Percentiles rank a stretch among this genome's conserved stretches.
Evolutionary conservation across 768 basidiomycete genomes (phyloP).

Genomic region (Calocera viscosa): DNA sequence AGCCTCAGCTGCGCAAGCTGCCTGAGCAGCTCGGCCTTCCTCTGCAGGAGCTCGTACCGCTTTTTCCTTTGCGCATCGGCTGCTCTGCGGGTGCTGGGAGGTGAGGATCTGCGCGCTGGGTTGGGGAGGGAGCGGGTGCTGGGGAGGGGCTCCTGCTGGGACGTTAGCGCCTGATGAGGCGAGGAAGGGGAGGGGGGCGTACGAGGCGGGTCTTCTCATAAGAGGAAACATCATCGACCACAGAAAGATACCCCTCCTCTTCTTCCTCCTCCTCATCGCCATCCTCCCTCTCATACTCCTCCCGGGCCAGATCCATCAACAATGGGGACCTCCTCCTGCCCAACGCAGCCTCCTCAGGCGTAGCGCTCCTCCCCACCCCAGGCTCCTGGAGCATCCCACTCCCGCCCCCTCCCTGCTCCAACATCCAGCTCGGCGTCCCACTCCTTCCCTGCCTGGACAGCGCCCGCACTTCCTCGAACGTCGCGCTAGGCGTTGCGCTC

Average conservation of each 20-base stretch:
- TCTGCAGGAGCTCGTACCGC: neutral
- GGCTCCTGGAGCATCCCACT: no score
- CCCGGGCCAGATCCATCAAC: neutral
- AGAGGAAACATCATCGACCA: neutral
- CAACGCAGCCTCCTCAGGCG: no score
- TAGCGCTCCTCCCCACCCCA: no score
- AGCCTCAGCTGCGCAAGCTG: neutral
- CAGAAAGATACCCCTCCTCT: neutral
- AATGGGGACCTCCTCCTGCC: neutral
- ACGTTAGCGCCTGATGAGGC: no score
- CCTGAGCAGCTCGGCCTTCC: neutral
- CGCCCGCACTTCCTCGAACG: neutral
- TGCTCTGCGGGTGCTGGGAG: neutral
- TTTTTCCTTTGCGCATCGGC: neutral
- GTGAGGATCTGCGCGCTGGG: neutral
- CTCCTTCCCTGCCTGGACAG: neutral
- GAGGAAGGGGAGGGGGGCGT: neutral
- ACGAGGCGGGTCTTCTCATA: neutral
- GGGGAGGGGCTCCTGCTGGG: neutral
- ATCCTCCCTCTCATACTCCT: neutral
- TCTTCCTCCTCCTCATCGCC: neutral
- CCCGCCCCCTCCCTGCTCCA: no score
- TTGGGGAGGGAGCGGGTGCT: neutral
- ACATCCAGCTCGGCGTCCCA: neutral
- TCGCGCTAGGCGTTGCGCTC: neutral